These are phyloP conservation scores for Xylaria sp. DNA, from an alignment of 2,329 filamentous ascomycete genomes.

Conservation along the genomic window DNA sequence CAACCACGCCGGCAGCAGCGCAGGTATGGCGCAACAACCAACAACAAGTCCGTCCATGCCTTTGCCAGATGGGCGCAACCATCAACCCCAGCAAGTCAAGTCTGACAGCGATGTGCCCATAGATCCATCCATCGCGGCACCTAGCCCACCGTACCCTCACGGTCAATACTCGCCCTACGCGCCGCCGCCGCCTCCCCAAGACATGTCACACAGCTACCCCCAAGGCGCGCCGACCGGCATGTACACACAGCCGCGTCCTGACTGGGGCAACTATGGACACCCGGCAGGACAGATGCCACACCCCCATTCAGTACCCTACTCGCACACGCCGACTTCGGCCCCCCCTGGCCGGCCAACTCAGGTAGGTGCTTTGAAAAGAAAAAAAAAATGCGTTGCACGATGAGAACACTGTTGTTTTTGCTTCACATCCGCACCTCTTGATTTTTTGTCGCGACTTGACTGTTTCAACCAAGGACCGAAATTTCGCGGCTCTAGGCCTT, in stretches of 20 bases:
- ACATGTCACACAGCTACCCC: slow-evolving; percentile 75
- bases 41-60: slow-evolving; percentile 95
- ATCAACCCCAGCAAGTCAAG: slow-evolving; percentile 72
- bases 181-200: slow-evolving; percentile 69
- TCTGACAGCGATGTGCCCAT: slow-evolving; percentile 97
- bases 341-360: slow-evolving; percentile 53
- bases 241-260: slow-evolving; percentile 65
- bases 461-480: not conserved
- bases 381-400: not conserved
- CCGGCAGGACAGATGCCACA: slow-evolving; percentile 45
- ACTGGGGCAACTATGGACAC: slow-evolving; percentile 66
- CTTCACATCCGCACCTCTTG: not conserved
- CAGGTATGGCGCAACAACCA: slow-evolving; percentile 97
- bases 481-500: not conserved
- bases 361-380: slow-evolving; percentile 41
- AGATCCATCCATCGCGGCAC: slow-evolving; percentile 96
- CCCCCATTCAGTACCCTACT: slow-evolving; percentile 47
- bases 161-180: slow-evolving; percentile 82
- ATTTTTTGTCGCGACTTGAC: not conserved
- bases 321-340: slow-evolving; percentile 50
- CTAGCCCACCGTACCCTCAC: slow-evolving; percentile 85
- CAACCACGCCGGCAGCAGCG: slow-evolving; percentile 65
- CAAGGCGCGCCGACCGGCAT: slow-evolving; percentile 54
- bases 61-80: slow-evolving; percentile 74
- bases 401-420: not conserved